A percentile compares a stretch with the other conserved stretches of the same genome.
phyloP scores from a whole-genome alignment of 2,329 filamentous ascomycete species.

The Basipetospora sp. region DNA sequence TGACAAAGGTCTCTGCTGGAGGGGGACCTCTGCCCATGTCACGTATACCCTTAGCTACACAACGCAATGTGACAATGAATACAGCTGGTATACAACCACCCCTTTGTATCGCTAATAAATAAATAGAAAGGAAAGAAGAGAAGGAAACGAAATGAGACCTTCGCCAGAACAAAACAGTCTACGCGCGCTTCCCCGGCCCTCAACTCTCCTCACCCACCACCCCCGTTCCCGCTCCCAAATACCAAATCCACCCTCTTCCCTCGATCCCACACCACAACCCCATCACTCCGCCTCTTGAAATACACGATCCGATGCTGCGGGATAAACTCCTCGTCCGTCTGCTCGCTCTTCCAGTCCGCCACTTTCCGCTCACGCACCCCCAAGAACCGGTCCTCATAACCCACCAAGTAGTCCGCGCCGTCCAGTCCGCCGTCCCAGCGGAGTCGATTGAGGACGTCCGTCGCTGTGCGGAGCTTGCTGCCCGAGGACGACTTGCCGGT shows the following conservation, averaged over 20 bases:
- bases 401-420: constrained; percentile 38
- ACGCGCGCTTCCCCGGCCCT: too few relatives aligned
- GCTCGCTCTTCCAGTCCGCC: constrained; percentile 43
- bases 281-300: constrained; percentile 40
- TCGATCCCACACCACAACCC: constrained; percentile 41
- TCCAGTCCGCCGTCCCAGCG: constrained; percentile 44
- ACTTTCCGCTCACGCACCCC: constrained; percentile 39
- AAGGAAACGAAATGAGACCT: too few relatives aligned
- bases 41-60: too few relatives aligned
- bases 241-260: constrained; percentile 36
- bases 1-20: too few relatives aligned
- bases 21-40: too few relatives aligned
- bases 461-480: constrained; percentile 39
- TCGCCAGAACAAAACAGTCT: too few relatives aligned
- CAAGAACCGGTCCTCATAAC: constrained; percentile 46
- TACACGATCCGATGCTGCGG: constrained; percentile 50
- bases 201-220: too few relatives aligned
- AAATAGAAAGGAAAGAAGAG: too few relatives aligned
- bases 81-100: too few relatives aligned
- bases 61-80: too few relatives aligned
- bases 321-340: constrained; percentile 52
- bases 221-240: constrained; percentile 35
- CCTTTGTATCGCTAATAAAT: too few relatives aligned
- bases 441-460: constrained; percentile 44
- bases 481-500: too few relatives aligned